Evolutionary conservation across 192 early-diverging fungal species (phyloP), one percentile per base, ranked within the genome.

Genomic region (Podila clonocystis): DNA sequence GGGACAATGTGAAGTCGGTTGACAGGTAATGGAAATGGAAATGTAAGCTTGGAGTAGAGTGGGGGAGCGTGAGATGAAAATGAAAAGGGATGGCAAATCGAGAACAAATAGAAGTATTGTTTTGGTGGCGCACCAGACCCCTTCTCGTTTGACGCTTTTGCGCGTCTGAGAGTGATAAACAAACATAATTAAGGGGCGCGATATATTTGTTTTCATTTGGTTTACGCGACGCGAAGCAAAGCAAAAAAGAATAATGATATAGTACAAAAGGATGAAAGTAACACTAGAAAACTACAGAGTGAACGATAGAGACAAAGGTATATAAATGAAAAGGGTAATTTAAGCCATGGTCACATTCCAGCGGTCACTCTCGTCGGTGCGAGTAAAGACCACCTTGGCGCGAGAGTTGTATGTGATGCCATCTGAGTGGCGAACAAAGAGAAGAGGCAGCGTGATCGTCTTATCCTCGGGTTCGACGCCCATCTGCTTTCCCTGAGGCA

Each of bases 391-490:
- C 22, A 65, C 48, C 28, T 65, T 65, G 63, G 36, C 63, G 8
- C 63, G 63, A 6, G 63, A 65, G 48, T 65, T 41, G 49, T 65
- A 65, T 9, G 34, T 65, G 63, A 65, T 41, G 22, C 63, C 63
- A 17, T 65, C 63, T 4, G 36, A 65, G 28, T 34, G 45, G 6
- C 63, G 63, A 36, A 65, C 63, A 50, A 65, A 65, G 11, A 65
- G 28, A 8, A 65, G 36, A 22, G 63, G 63, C 38, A 65, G 17
- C 12, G 63, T 50, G 17, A 49, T 24, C 20, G 63, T 28, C 48
- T 31, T 45, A 3, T 28, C 38, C 48, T 65, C 36, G 9, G 59
- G 28, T 5, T 28, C 28, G 13, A 28, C 36, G 4, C 24, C 63
- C 34, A 65, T n/a, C 9, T 65, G 63, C 13, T 65, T 34, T 22